A percentile compares a stretch with the other conserved stretches of the same genome.
phyloP scores from a whole-genome alignment of 441 rosid genomes.

The Pelargonium myrrhifolium region DNA sequence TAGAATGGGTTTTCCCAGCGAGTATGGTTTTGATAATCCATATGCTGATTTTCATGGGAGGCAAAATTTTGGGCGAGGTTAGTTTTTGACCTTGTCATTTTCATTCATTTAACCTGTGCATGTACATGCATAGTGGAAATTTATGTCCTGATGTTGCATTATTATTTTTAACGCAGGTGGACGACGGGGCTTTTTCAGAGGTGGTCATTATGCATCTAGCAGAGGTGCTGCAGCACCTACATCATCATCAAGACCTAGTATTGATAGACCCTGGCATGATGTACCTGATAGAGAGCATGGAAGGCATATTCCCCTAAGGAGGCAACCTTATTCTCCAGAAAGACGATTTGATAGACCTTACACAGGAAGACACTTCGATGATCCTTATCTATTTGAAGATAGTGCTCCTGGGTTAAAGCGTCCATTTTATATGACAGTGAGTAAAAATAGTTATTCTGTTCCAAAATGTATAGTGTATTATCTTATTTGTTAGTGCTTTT shows the following conservation, averaged over 20 bases:
- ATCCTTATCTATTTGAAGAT: constrained; percentile 39
- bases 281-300: constrained; percentile 30
- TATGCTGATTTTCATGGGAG: constrained; percentile 33
- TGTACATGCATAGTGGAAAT: background rate
- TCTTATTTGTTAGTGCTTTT: background rate
- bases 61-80: constrained; percentile 34
- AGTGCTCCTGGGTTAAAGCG: constrained; percentile 42
- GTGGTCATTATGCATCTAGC: constrained; percentile 33
- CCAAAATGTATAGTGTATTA: background rate
- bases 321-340: constrained; percentile 41
- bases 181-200: constrained; percentile 41
- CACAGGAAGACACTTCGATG: constrained; percentile 35
- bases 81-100: background rate
- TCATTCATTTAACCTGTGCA: background rate
- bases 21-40: constrained; percentile 27
- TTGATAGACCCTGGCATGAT: constrained; percentile 38
- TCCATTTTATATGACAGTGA: constrained; percentile 42
- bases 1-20: constrained; percentile 31
- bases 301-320: constrained; percentile 28
- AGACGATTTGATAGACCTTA: constrained; percentile 38
- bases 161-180: constrained; percentile 32
- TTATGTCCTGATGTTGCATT: constrained; percentile 9
- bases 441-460: constrained; percentile 1
- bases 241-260: constrained; percentile 40
- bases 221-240: constrained; percentile 26